These are phyloP conservation scores for Tulasnella sp. DNA, from an alignment of 768 basidiomycete species.

Conservation along the genomic window DNA sequence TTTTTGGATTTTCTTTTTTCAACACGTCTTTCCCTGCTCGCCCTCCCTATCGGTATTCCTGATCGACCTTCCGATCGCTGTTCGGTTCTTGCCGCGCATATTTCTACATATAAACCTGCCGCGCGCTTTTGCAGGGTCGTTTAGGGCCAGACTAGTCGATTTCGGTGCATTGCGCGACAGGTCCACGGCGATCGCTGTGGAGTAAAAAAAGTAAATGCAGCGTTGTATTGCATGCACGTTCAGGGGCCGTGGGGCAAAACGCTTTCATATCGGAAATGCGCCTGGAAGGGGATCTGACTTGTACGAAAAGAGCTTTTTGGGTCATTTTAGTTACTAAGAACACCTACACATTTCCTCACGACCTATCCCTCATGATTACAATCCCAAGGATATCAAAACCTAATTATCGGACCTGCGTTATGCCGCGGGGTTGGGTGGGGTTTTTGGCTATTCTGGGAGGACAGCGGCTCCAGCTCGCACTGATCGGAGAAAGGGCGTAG, in stretches of 20 bases:
- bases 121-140: neutral
- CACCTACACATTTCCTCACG: neutral
- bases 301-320: neutral
- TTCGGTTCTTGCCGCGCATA: neutral
- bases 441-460: no score
- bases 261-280: no score
- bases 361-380: neutral
- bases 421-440: no score
- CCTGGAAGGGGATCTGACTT: neutral
- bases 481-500: neutral
- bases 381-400: neutral
- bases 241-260: no score
- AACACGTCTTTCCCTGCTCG: neutral
- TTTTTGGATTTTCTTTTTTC: neutral
- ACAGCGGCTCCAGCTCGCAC: no score
- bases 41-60: neutral
- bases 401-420: neutral
- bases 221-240: no score
- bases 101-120: neutral
- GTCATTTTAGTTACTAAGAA: neutral
- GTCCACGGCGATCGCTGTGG: no score
- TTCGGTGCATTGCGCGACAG: no score
- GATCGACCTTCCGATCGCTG: neutral
- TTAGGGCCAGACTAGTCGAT: no score
- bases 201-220: no score